A percentile compares a stretch with the other conserved stretches of the same genome.
Evolutionary conservation across 2,329 filamentous ascomycete genomes (phyloP).

Genomic region (Thelonectria blattea): DNA sequence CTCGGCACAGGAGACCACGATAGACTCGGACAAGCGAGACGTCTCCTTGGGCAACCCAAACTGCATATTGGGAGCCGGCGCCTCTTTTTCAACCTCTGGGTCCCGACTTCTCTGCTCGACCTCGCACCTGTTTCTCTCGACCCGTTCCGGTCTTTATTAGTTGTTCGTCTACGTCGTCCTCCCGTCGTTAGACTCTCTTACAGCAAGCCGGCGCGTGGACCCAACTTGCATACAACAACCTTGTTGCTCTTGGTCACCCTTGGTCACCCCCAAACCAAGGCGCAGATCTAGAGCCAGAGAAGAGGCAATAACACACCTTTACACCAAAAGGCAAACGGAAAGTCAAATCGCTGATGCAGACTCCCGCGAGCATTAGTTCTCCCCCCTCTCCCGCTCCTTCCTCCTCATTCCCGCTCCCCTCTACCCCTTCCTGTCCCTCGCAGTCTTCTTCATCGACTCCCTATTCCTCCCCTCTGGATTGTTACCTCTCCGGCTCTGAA

Average conservation of each 20-base stretch:
- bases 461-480: conserved; percentile 16
- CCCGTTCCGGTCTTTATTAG: not conserved
- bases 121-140: not conserved
- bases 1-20: conserved; percentile 27
- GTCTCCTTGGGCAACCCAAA: conserved; percentile 11
- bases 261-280: conserved; percentile 20
- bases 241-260: not conserved
- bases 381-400: conserved; percentile 18
- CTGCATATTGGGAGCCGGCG: conserved; percentile 5
- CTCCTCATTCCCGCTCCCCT: conserved; percentile 7
- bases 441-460: not conserved
- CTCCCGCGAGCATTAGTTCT: conserved; percentile 23
- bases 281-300: conserved; percentile 22
- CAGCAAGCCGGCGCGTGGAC: conserved; percentile 1
- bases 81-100: conserved; percentile 17
- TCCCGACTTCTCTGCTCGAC: not conserved
- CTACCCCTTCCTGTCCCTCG: not conserved
- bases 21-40: conserved; percentile 22
- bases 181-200: not conserved
- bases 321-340: conserved; percentile 18
- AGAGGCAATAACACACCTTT: conserved; percentile 23
- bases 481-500: conserved; percentile 21
- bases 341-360: conserved; percentile 28
- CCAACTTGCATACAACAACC: conserved; percentile 7
- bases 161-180: not conserved